Base-by-base conservation (phyloP, 306 rosid genomes). In the Abrus pulchellus region DNA sequence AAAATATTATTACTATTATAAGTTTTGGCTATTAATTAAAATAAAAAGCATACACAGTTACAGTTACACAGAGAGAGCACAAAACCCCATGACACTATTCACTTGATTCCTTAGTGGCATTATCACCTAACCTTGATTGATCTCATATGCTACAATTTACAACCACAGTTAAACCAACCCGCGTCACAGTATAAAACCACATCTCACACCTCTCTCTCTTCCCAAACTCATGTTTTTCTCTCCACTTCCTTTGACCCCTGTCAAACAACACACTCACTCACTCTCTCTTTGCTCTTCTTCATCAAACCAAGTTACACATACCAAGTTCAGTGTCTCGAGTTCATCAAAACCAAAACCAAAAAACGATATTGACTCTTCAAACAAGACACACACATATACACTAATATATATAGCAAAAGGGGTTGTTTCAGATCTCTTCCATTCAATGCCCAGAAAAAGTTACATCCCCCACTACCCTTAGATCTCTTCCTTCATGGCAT, bases 201-300 rank as follows among this genome's bases (percentile, higher is more conserved):
- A 68, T 78, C 72, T n/a, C 76, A 27, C 77, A n/a, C 66, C 38
- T 59, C 78, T 79, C 90, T 78, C 76, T 78, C 87, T 72, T 65
- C 77, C 82, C 32, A 59, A 76, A 5, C 82, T 68, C 88, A 59
- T 68, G 77, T 65, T 75, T 72, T 79, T 77, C 68, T 57, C 70
- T 40, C 65, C 45, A 33, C 77, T 75, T 71, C 80, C 80, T 88
- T 88, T 93, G 97, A 93, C 94, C 83, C 62, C 81, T 82, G 91
- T 88, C 88, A 67, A 87, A 76, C 87, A 54, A 50, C 66, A 1
- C 85, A 0, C 74, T 9, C 81, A 8, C 66, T 9, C 76, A 2
- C 44, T 40, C 48, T n/a, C 81, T 68, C 48, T 86, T 71, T 61
- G 43, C 50, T 47, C 74, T 72, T 4, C 70, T 82, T 79, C 72